Evolutionary conservation across 495 filamentous ascomycete genomes (phyloP).

Genomic region (Parathielavia hyrcaniae): DNA sequence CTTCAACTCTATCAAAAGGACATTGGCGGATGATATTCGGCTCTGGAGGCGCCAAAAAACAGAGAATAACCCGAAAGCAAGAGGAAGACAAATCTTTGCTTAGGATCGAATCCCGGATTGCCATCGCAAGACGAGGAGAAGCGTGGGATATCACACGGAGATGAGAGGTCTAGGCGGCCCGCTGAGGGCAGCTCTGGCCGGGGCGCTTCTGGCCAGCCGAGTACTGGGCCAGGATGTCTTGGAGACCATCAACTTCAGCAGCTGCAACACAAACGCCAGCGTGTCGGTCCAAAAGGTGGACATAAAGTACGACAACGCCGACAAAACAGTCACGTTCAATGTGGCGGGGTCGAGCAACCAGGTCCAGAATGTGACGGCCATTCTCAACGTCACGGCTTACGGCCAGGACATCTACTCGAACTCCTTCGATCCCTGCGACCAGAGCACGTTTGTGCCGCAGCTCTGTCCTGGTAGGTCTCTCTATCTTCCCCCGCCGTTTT

Average conservation of each 20-base stretch:
- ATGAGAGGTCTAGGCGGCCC: slow-evolving; percentile 22
- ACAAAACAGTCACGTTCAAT: slow-evolving; percentile 71
- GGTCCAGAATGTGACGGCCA: slow-evolving; percentile 74
- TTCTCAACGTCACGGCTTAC: slow-evolving; percentile 76
- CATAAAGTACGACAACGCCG: slow-evolving; percentile 69
- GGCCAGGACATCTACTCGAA: slow-evolving; percentile 76
- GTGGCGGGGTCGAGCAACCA: slow-evolving; percentile 68
- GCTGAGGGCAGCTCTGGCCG: slow-evolving; percentile 34
- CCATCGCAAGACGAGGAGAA: neutral
- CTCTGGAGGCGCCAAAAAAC: neutral
- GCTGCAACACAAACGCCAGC: slow-evolving; percentile 58
- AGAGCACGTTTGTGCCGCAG: slow-evolving; percentile 55
- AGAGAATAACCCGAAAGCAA: neutral
- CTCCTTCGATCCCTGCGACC: slow-evolving; percentile 73
- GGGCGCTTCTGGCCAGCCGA: slow-evolving; percentile 31
- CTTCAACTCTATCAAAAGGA: neutral
- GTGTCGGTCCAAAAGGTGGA: slow-evolving; percentile 70
- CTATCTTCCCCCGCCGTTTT: neutral
- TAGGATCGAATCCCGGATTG: neutral
- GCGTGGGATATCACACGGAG: neutral
- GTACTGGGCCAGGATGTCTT: slow-evolving; percentile 63
- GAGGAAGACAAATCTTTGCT: neutral
- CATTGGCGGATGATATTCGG: neutral
- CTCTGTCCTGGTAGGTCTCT: slow-evolving; percentile 72
- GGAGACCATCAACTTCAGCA: slow-evolving; percentile 70